A percentile compares a stretch with the other conserved stretches of the same genome.
Evolutionary conservation across 2,329 filamentous ascomycete species (phyloP).

Genomic region (Pseudogymnoascus sp.): DNA sequence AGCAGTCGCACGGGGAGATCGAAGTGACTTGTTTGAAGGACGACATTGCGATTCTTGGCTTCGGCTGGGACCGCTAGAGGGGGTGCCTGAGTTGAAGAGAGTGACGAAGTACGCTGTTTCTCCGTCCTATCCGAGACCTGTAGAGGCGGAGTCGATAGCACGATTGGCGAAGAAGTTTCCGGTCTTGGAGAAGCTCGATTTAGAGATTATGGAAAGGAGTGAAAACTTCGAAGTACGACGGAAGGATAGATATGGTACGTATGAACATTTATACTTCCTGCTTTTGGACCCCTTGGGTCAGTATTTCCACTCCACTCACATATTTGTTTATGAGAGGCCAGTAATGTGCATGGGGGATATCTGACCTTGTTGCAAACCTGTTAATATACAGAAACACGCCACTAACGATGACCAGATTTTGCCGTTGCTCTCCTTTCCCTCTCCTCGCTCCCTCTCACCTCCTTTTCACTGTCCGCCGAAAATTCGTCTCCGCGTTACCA

Average conservation of each 20-base stretch:
- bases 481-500: background rate
- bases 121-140: background rate
- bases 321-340: background rate
- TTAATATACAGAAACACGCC: background rate
- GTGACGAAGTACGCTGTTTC: background rate
- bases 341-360: background rate
- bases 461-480: background rate
- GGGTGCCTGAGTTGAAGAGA: background rate
- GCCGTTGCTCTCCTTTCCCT: conserved; percentile 1
- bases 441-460: conserved; percentile 1
- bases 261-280: background rate
- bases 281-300: background rate
- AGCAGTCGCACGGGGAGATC: conserved; percentile 7
- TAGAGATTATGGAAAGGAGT: background rate
- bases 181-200: background rate
- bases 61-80: background rate
- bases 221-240: background rate
- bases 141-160: background rate
- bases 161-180: background rate
- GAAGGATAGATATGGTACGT: conserved; percentile 3
- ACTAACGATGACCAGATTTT: background rate
- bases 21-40: conserved; percentile 13
- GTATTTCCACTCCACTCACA: background rate
- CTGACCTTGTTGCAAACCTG: background rate
- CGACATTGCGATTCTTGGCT: conserved; percentile 15